Percentiles rank a stretch among this genome's conserved stretches.
Conservation (phyloP, 306 rosid species). For the Delonix regia region DNA sequence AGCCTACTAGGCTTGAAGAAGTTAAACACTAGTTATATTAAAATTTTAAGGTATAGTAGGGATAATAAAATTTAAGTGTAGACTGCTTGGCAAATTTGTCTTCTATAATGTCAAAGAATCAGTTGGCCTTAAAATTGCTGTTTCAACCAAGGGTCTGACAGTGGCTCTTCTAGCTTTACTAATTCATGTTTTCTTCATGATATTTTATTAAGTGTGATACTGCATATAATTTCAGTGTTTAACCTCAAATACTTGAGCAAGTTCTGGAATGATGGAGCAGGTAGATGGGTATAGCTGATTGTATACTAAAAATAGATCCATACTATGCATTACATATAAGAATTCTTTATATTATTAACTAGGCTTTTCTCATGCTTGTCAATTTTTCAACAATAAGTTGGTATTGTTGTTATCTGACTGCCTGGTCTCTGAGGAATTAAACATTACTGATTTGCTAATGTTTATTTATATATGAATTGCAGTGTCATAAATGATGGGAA, state of each 20-base stretch:
- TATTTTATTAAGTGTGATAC: neutral
- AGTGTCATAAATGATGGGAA: constrained; percentile 78
- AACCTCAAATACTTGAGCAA: neutral
- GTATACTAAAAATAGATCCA: neutral
- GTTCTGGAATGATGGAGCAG: neutral
- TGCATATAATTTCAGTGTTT: neutral
- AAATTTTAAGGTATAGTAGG: neutral
- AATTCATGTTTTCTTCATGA: neutral
- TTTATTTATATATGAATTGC: constrained; percentile 49
- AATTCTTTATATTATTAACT: neutral
- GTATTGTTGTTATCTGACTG: neutral
- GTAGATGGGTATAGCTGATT: neutral
- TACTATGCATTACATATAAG: neutral
- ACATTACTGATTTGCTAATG: constrained; percentile 34
- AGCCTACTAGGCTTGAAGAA: neutral
- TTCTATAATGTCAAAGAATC: neutral
- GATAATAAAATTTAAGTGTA: neutral
- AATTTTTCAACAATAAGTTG: neutral
- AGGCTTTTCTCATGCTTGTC: neutral
- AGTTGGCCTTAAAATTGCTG: neutral
- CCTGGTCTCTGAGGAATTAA: neutral
- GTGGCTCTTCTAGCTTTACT: neutral
- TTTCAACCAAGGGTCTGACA: neutral
- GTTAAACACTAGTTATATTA: neutral
- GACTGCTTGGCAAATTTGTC: neutral